Percentiles rank a stretch among this genome's conserved stretches.
These are phyloP conservation scores for Ramularia endophylla DNA, from an alignment of 2,329 filamentous ascomycete genomes.

Conservation along the genomic window DNA sequence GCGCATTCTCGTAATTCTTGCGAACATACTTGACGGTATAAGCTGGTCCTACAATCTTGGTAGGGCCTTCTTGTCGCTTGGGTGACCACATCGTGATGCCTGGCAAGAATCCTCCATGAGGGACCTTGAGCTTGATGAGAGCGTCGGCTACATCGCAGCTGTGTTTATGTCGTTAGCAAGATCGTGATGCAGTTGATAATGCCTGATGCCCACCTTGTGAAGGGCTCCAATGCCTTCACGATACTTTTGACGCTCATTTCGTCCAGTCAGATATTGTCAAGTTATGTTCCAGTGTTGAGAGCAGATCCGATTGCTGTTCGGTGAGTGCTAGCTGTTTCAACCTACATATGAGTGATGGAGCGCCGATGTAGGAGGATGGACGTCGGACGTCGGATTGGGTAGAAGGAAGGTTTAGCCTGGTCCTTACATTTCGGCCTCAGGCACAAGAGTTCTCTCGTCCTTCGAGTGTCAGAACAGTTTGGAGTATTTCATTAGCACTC, in stretches of 20 bases:
- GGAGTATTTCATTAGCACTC: no score
- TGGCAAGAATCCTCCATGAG: slow-evolving; percentile 49
- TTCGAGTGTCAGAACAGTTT: no score
- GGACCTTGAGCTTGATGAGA: slow-evolving; percentile 42
- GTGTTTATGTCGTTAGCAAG: background rate
- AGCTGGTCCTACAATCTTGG: slow-evolving; percentile 51
- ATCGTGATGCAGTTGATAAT: background rate
- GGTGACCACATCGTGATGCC: slow-evolving; percentile 53
- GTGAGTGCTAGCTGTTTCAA: no score
- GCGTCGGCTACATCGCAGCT: slow-evolving; percentile 50
- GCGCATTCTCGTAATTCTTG: slow-evolving; percentile 39
- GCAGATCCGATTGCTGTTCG: no score
- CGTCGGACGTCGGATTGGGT: no score
- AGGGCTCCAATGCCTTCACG: slow-evolving; percentile 20
- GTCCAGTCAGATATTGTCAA: no score
- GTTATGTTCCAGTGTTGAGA: no score
- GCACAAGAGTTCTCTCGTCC: no score
- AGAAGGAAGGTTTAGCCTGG: no score
- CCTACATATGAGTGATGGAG: no score
- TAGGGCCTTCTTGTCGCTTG: slow-evolving; percentile 43
- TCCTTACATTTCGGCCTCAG: no score
- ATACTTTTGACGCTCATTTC: slow-evolving; percentile 13
- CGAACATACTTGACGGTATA: slow-evolving; percentile 51
- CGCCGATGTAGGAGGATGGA: no score
- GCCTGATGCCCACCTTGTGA: slow-evolving; percentile 18